Evolutionary conservation across 2,329 filamentous ascomycete species (phyloP).

Genomic region (Colletotrichum lupini): DNA sequence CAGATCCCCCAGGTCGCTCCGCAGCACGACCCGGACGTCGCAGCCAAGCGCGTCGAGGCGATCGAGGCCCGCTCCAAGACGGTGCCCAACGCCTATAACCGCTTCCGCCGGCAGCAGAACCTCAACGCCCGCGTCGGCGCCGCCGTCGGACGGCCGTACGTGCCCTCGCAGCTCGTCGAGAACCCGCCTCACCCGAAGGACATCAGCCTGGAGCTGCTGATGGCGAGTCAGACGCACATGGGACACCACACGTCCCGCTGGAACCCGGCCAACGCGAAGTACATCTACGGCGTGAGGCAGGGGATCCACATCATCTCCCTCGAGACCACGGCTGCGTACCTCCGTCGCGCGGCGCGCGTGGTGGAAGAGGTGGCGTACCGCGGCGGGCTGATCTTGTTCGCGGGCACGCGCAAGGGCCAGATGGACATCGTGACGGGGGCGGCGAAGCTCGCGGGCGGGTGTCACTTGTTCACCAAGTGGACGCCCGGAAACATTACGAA

Average conservation of each 20-base stretch:
- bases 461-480: constrained; percentile 94
- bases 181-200: constrained; percentile 83
- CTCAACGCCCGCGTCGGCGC: constrained; percentile 54
- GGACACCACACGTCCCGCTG: constrained; percentile 91
- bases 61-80: neutral
- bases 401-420: constrained; percentile 86
- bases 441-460: constrained; percentile 80
- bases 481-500: constrained; percentile 93
- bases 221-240: constrained; percentile 88
- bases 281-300: constrained; percentile 91
- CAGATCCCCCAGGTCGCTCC: neutral
- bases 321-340: constrained; percentile 87
- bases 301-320: constrained; percentile 94
- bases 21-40: neutral
- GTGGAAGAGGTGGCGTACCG: constrained; percentile 86
- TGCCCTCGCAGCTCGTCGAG: constrained; percentile 72
- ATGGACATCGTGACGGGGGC: constrained; percentile 83
- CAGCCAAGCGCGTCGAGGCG: neutral
- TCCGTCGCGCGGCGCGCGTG: constrained; percentile 92
- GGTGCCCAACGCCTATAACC: neutral
- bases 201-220: constrained; percentile 88
- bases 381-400: constrained; percentile 90
- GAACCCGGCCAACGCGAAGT: constrained; percentile 94
- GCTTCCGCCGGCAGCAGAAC: constrained; percentile 22
- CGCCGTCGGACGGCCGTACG: constrained; percentile 65